These are phyloP conservation scores for Wallacemonas sp. DNA, from an alignment of 208 protist genomes.

Conservation along the genomic window DNA sequence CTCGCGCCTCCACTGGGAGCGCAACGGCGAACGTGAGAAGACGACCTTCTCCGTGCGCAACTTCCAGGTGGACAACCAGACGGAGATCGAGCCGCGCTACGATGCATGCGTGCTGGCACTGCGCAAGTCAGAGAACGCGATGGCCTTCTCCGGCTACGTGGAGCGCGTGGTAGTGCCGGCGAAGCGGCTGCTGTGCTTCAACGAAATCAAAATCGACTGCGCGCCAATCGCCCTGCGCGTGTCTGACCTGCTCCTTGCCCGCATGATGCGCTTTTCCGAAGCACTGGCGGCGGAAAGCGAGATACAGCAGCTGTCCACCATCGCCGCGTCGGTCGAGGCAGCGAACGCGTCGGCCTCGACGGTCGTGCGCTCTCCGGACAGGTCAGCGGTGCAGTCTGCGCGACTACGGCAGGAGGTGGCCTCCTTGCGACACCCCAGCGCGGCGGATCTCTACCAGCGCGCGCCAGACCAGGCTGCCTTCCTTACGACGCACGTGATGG, in stretches of 20 bases:
- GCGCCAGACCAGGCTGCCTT: slow-evolving; percentile 57
- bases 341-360: background rate
- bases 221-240: slow-evolving; percentile 72
- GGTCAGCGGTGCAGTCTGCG: background rate
- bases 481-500: slow-evolving; percentile 57
- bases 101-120: slow-evolving; percentile 71
- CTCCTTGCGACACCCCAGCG: slow-evolving; percentile 32
- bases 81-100: slow-evolving; percentile 71
- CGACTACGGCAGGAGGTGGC: slow-evolving; percentile 8
- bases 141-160: slow-evolving; percentile 53
- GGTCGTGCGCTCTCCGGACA: background rate
- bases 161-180: slow-evolving; percentile 55
- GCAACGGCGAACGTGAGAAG: slow-evolving; percentile 41
- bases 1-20: slow-evolving; percentile 58
- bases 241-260: slow-evolving; percentile 77
- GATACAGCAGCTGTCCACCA: background rate
- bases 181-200: slow-evolving; percentile 55
- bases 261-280: slow-evolving; percentile 38
- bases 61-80: slow-evolving; percentile 89
- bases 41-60: slow-evolving; percentile 69
- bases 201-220: slow-evolving; percentile 79
- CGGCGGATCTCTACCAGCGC: slow-evolving; percentile 34
- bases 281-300: background rate
- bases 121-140: slow-evolving; percentile 26
- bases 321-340: background rate